Percentiles rank a stretch among this genome's conserved stretches.
These are phyloP conservation scores for Ogataea henricii DNA, from an alignment of 805 yeast species.

Conservation along the genomic window DNA sequence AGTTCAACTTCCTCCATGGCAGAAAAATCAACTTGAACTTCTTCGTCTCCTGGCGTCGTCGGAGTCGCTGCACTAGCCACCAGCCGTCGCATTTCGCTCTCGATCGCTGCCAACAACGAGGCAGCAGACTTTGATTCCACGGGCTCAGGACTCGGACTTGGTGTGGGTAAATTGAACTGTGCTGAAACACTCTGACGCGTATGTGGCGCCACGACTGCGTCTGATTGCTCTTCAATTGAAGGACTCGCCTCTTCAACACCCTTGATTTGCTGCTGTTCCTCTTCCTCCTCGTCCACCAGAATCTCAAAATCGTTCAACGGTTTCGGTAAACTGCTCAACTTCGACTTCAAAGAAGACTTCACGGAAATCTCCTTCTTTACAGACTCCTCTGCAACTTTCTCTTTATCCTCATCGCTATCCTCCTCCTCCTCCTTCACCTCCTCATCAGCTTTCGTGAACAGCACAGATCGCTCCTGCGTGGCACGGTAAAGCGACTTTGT, in stretches of 20 bases:
- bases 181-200: not conserved
- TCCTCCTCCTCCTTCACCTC: slow-evolving; percentile 16
- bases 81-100: slow-evolving; percentile 10
- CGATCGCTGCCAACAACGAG: not conserved
- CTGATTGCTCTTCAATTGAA: not conserved
- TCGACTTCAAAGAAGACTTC: slow-evolving; percentile 10
- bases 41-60: not conserved
- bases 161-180: not conserved
- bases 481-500: slow-evolving; percentile 37
- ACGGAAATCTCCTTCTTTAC: slow-evolving; percentile 15
- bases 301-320: slow-evolving; percentile 48
- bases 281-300: slow-evolving; percentile 34
- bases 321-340: slow-evolving; percentile 19
- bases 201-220: not conserved
- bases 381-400: no score
- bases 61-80: not conserved
- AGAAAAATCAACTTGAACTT: not conserved
- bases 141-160: not conserved
- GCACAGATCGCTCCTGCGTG: slow-evolving; percentile 38
- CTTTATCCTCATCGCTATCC: not conserved
- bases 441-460: slow-evolving; percentile 29
- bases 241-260: not conserved
- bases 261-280: slow-evolving; percentile 10
- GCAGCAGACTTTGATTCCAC: not conserved
- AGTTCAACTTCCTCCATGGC: slow-evolving; percentile 3